Conservation (phyloP, 805 yeast genomes). For the Candida ovalis region DNA sequence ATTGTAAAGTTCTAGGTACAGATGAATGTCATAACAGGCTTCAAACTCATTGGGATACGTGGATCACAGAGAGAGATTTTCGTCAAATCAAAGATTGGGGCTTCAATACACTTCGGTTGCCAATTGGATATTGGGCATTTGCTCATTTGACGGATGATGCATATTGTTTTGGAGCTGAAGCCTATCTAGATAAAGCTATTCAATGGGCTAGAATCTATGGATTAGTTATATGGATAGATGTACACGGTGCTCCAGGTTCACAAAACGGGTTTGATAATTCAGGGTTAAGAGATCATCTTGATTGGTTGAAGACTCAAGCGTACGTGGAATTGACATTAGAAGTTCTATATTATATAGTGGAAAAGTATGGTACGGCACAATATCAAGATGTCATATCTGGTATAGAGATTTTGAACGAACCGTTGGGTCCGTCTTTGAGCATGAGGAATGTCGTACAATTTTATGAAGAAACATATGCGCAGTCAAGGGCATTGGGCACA, state of each 20-base stretch:
- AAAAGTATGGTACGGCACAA: conserved; percentile 46
- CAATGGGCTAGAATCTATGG: conserved; percentile 62
- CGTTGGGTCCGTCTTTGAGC: conserved; percentile 52
- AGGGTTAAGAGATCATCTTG: conserved; percentile 53
- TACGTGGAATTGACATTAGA: conserved; percentile 47
- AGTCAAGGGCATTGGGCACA: conserved; percentile 36
- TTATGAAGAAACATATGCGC: conserved; percentile 39
- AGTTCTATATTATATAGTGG: conserved; percentile 46
- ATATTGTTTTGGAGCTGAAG: conserved; percentile 61
- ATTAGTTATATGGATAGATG: conserved; percentile 67
- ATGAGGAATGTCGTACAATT: conserved; percentile 39
- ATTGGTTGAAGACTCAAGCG: conserved; percentile 38
- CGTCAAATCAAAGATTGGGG: conserved; percentile 47
- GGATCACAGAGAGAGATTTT: conserved; percentile 59
- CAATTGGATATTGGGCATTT: conserved; percentile 83
- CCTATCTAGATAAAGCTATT: conserved; percentile 59
- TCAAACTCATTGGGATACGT: conserved; percentile 51
- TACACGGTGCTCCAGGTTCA: conserved; percentile 82
- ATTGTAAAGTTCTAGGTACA: conserved; percentile 45
- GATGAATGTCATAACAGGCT: conserved; percentile 41
- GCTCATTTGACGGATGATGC: conserved; percentile 49
- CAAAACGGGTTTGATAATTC: conserved; percentile 86
- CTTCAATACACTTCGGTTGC: conserved; percentile 68
- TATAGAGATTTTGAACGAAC: conserved; percentile 70
- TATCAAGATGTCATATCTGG: conserved; percentile 62